Conservation (phyloP, 306 rosid species). For the Cucumis cinereus region DNA sequence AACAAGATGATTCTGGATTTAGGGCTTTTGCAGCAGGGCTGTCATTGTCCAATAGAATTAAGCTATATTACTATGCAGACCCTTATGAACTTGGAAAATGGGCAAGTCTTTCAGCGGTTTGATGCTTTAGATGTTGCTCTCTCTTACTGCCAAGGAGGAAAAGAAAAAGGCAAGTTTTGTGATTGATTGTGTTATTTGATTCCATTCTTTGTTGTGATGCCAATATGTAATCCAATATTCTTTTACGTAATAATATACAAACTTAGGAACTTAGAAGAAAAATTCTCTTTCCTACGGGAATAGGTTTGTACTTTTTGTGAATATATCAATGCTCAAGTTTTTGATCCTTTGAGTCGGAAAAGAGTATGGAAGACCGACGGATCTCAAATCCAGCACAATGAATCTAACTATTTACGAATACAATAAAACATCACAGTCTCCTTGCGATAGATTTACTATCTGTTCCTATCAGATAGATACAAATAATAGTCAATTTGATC, state of each 20-base stretch:
- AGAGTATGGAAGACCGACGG: too few relatives aligned
- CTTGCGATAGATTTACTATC: too few relatives aligned
- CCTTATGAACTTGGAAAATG: conserved; percentile 90
- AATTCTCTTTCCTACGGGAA: not conserved
- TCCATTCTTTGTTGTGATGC: conserved; percentile 10
- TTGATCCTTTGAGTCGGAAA: not conserved
- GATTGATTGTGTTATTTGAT: not conserved
- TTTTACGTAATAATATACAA: not conserved
- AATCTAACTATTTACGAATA: too few relatives aligned
- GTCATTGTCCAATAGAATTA: conserved; percentile 72
- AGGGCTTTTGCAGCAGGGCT: conserved; percentile 49
- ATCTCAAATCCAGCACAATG: too few relatives aligned
- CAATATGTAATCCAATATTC: not conserved
- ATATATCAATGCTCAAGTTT: not conserved
- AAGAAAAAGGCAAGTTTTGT: not conserved
- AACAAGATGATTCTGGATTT: conserved; percentile 58
- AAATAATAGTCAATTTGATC: too few relatives aligned
- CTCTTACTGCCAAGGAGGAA: not conserved
- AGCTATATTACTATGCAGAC: conserved; percentile 66
- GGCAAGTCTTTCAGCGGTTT: conserved; percentile 87
- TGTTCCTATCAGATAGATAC: too few relatives aligned
- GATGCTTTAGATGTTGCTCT: not conserved
- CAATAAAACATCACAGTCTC: too few relatives aligned
- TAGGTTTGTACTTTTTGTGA: not conserved
- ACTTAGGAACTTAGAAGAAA: not conserved